Evolutionary conservation across 1,139 yeast species (phyloP).

Genomic region (Geotrichum klebahnii): DNA sequence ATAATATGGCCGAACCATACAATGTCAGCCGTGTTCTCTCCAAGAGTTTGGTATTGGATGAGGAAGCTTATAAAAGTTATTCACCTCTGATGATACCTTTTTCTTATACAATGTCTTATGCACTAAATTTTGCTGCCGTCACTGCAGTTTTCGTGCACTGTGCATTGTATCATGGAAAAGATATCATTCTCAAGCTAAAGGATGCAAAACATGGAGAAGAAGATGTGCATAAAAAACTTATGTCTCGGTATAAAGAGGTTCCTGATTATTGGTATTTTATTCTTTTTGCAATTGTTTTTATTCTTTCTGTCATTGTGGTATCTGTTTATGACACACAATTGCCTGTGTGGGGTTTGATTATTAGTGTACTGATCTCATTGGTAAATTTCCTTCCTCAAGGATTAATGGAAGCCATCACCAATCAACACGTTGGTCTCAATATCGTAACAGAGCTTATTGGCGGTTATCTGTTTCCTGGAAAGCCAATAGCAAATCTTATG

Average conservation of each 20-base stretch:
- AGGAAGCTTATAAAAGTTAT: conserved; percentile 32
- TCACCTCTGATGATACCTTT: conserved; percentile 55
- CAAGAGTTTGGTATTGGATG: conserved; percentile 42
- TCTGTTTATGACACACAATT: conserved; percentile 43
- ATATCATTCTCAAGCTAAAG: conserved; percentile 35
- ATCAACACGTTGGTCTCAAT: conserved; percentile 46
- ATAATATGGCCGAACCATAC: conserved; percentile 41
- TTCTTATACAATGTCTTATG: conserved; percentile 40
- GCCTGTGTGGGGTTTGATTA: conserved; percentile 49
- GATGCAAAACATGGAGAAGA: conserved; percentile 20
- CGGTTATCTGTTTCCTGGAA: conserved; percentile 52
- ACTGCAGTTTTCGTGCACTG: conserved; percentile 52
- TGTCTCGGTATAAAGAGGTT: conserved; percentile 45
- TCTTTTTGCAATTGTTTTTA: conserved; percentile 40
- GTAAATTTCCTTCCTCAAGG: conserved; percentile 49
- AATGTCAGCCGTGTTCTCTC: conserved; percentile 44
- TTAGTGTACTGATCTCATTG: conserved; percentile 45
- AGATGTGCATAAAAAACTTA: conserved; percentile 46
- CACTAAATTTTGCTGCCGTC: conserved; percentile 45
- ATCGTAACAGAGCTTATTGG: conserved; percentile 50
- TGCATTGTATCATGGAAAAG: conserved; percentile 44
- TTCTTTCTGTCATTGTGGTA: conserved; percentile 42
- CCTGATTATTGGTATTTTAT: conserved; percentile 45
- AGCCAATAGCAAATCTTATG: conserved; percentile 49
- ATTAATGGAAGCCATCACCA: conserved; percentile 46